A percentile compares a stretch with the other conserved stretches of the same genome.
Conservation (phyloP, 495 filamentous ascomycete species). For the Podospora pseudoanserina region DNA sequence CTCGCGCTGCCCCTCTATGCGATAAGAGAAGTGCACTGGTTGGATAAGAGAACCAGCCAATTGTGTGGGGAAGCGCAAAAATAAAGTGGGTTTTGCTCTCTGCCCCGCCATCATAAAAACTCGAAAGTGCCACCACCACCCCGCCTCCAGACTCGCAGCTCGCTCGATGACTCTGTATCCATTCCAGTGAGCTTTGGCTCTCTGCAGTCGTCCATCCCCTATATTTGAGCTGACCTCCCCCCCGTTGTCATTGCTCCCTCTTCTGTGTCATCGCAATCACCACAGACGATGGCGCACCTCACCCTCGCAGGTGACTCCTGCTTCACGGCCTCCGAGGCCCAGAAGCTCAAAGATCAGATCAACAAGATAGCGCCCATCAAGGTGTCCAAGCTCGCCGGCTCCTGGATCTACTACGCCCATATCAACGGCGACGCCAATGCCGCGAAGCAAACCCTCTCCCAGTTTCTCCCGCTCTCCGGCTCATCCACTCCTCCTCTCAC, state of each 20-base stretch:
- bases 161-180: slow-evolving; percentile 9
- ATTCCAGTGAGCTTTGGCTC: slow-evolving; percentile 24
- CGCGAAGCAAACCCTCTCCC: slow-evolving; percentile 36
- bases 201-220: slow-evolving; percentile 15
- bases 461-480: slow-evolving; percentile 40
- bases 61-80: neutral
- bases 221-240: neutral
- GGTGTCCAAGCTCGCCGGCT: slow-evolving; percentile 42
- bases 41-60: neutral
- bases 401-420: slow-evolving; percentile 52
- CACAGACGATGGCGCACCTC: slow-evolving; percentile 27
- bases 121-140: slow-evolving; percentile 18
- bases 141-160: slow-evolving; percentile 17
- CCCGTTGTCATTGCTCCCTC: neutral
- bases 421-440: slow-evolving; percentile 33
- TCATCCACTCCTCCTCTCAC: slow-evolving; percentile 21
- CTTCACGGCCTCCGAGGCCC: slow-evolving; percentile 48
- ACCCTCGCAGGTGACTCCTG: slow-evolving; percentile 48
- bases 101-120: slow-evolving; percentile 21
- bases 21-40: neutral
- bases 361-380: slow-evolving; percentile 41
- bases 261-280: slow-evolving; percentile 9
- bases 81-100: neutral
- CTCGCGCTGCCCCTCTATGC: neutral
- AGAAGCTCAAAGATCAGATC: slow-evolving; percentile 48